Evolutionary conservation across 306 rosid species (phyloP), one percentile per base, ranked within the genome.

Genomic region (Castanea crenata): DNA sequence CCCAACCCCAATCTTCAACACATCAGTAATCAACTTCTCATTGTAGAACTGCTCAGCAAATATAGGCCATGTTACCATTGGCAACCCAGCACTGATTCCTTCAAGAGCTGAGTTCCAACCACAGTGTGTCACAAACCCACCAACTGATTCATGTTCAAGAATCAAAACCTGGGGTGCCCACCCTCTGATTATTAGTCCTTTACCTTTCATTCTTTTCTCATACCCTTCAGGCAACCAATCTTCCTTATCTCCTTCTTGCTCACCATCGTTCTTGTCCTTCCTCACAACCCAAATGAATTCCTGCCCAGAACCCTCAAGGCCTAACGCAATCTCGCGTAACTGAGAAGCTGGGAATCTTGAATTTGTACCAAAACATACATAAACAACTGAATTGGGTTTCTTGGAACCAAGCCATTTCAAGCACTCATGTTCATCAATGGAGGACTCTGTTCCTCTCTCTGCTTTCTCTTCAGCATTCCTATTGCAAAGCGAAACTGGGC

Each of bases 71-170:
- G 86, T 86, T 0, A 80, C 64, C 80, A 80, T 54, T 0, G 81
- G 49, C 2, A 71, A 63, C 55, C 78, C 81, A 19, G 73, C 75
- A 4, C 55, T 55, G 62, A 85, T 80, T 5, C 73, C 86, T 69
- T 79, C 94, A 18, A 89, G 65, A 0, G 80, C 83, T 35, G 92
- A 81, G 51, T 89, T 89, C 92, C 90, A 84, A 11, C 91, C 89
- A 71, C 88, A 85, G 54, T 86, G 85, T 3, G 86, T 85, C 80
- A 80, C 82, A 77, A 87, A 80, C 4, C 72, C 83, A 41, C 89
- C 87, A 0, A 80, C 76, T 19, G 78, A 80, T 56, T 55, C 58
- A 32, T 86, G 85, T 3, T n/a, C 57, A 4, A 86, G 85, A 51
- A 83, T 86, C 69, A 29, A 4, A 71, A 78, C 64, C 12, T 87